A percentile compares a stretch with the other conserved stretches of the same genome.
These are phyloP conservation scores for Scopulariopsis brevicaulis DNA, from an alignment of 2,329 filamentous ascomycete species.

Conservation along the genomic window DNA sequence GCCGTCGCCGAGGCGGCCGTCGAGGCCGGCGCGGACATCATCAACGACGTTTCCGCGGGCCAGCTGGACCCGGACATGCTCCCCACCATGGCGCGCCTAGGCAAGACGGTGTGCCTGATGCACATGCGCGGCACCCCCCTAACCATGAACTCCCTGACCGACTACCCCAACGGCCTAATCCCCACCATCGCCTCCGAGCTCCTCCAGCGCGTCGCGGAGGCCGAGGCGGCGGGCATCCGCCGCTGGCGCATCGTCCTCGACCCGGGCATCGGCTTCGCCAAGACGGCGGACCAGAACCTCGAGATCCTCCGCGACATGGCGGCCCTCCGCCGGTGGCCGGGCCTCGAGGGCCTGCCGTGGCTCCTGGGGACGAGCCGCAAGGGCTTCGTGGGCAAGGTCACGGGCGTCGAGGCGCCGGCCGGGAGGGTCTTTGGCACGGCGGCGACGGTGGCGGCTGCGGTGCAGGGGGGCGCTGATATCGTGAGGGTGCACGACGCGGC, in stretches of 20 bases:
- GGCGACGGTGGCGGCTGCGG: slow-evolving; percentile 72
- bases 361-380: slow-evolving; percentile 83
- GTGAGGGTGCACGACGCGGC: slow-evolving; percentile 83
- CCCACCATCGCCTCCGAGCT: slow-evolving; percentile 58
- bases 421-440: slow-evolving; percentile 79
- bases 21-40: slow-evolving; percentile 71
- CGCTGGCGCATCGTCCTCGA: slow-evolving; percentile 94
- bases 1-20: slow-evolving; percentile 68
- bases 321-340: slow-evolving; percentile 52
- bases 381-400: slow-evolving; percentile 74
- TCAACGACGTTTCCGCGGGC: slow-evolving; percentile 91
- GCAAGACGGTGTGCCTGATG: slow-evolving; percentile 75
- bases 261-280: slow-evolving; percentile 90
- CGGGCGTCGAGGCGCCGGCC: slow-evolving; percentile 58
- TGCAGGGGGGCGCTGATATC: slow-evolving; percentile 82
- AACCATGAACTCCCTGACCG: slow-evolving; percentile 62
- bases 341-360: slow-evolving; percentile 68
- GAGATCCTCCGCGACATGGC: slow-evolving; percentile 60
- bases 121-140: slow-evolving; percentile 84
- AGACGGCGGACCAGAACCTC: slow-evolving; percentile 70
- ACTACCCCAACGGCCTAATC: slow-evolving; percentile 60
- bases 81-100: slow-evolving; percentile 61
- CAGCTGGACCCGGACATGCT: slow-evolving; percentile 73
- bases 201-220: slow-evolving; percentile 55
- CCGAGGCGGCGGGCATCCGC: slow-evolving; percentile 69